These are phyloP conservation scores for Geranomyces michiganensis DNA, from an alignment of 192 early-diverging fungal species.

Conservation along the genomic window DNA sequence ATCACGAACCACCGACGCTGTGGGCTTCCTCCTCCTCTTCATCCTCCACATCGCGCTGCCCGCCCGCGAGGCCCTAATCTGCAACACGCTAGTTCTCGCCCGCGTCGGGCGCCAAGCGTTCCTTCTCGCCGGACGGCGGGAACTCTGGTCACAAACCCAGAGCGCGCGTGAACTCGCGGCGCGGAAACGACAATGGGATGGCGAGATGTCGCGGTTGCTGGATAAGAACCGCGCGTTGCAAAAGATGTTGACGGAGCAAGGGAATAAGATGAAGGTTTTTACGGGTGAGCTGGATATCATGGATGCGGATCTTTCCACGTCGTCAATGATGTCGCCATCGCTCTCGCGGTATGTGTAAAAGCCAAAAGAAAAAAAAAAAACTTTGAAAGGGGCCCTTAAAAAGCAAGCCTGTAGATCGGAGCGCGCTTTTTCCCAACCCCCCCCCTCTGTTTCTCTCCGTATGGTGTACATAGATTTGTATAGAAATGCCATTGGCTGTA, in stretches of 20 bases:
- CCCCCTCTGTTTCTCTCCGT: too few species aligned
- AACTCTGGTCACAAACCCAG: not conserved
- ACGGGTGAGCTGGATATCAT: constrained; percentile 21
- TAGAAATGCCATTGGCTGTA: too few species aligned
- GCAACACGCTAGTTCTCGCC: constrained; percentile 5
- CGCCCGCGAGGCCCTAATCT: constrained; percentile 21
- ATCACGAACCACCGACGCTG: constrained; percentile 1
- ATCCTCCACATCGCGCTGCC: constrained; percentile 21
- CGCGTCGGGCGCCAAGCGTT: constrained; percentile 3
- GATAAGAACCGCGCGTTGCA: constrained; percentile 5
- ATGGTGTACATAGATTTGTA: too few species aligned
- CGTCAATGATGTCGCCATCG: too few species aligned
- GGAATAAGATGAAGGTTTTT: constrained; percentile 14
- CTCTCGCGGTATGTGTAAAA: too few species aligned
- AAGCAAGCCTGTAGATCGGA: too few species aligned
- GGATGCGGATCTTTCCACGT: too few species aligned
- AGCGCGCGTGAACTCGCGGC: not conserved
- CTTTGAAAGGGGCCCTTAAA: too few species aligned
- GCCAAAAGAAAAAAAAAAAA: too few species aligned
- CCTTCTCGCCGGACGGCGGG: not conserved
- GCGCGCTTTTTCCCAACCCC: too few species aligned
- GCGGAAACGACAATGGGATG: constrained; percentile 10
- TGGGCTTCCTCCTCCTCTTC: constrained; percentile 9
- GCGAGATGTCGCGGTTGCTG: not conserved
- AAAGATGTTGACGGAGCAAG: constrained; percentile 1